Base-by-base conservation (phyloP, 1,284 basidiomycete genomes). In the Ganoderma lucidum region DNA sequence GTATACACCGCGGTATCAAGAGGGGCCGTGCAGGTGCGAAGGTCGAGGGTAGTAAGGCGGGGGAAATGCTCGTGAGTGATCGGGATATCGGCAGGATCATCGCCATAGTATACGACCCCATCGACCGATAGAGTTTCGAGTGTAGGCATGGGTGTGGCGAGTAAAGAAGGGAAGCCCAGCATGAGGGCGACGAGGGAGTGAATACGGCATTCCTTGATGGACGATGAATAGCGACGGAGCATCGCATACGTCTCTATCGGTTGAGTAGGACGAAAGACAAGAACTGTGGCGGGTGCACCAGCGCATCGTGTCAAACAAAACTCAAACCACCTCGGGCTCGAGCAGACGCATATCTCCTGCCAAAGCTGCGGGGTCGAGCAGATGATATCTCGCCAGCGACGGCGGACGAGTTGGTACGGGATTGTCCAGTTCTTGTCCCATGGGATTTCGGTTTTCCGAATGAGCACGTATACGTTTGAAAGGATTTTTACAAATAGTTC, bases 331-430 rank as follows among this genome's bases (percentile, higher is more conserved):
- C 15, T 3, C 30, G 53, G 30, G 8, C 14, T 56, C 1, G 14
- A 19, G 1, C 28, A 35, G 53, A 56, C 5, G 17, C 15, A 6
- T 15, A 56, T 56, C 5, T 17, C 15, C 30, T 35, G 53, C 53
- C 53, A 56, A 17, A 56, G 15, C 15, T 17, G 30, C 2, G 53
- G 53, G 5, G 53, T 56, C 12, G 53, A 56, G 53, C 30, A 35
- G 4, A 56, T 32, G 32, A 56, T 4, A 56, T 56, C 53, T 56
- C 53, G 53, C 53, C 53, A 30, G 15, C 53, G 53, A 19, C 32
- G 53, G 15, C 53, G 35, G 53, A 56, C 53, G 53, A 56, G 53
- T 28, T 56, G 53, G 5, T 56, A 56, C 8, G 53, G 53, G 53
- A 15, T 17, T 9, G 53, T 56, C 53, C 53, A 56, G 30, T 35